Percentiles rank a stretch among this genome's conserved stretches.
Evolutionary conservation across 2,329 filamentous ascomycete genomes (phyloP).

Genomic region (Didymella segeticola): DNA sequence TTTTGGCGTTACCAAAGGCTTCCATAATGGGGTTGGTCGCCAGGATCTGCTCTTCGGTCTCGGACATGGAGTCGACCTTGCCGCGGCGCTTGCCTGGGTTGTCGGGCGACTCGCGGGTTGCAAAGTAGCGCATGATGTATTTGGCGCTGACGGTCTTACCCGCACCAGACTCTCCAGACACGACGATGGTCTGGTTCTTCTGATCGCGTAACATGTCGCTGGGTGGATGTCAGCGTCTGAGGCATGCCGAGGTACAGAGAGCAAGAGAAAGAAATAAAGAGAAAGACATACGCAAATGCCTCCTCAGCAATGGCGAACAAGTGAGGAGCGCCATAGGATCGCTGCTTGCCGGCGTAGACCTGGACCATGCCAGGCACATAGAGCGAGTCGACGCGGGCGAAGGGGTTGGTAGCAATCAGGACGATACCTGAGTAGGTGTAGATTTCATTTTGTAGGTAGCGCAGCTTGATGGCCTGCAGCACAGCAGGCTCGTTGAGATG

Average conservation of each 20-base stretch:
- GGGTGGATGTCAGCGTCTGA: conserved; percentile 24
- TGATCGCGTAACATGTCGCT: conserved; percentile 96
- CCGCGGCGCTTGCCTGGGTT: conserved; percentile 83
- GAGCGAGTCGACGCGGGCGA: conserved; percentile 94
- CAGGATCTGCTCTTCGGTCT: conserved; percentile 97
- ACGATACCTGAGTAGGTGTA: conserved; percentile 99
- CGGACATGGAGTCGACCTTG: conserved; percentile 81
- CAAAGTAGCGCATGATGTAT: conserved; percentile 99
- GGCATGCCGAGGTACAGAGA: too few species aligned
- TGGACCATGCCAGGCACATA: conserved; percentile 99
- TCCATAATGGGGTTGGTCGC: conserved; percentile 99
- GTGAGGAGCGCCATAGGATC: conserved; percentile 96
- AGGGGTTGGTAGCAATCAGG: conserved; percentile 97
- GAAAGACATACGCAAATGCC: conserved; percentile 81
- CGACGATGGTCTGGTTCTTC: conserved; percentile 97
- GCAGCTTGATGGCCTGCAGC: conserved; percentile 93
- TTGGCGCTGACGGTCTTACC: conserved; percentile 99
- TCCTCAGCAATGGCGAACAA: conserved; percentile 98
- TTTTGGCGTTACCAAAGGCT: conserved; percentile 99
- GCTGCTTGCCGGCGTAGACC: conserved; percentile 95
- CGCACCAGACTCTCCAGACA: conserved; percentile 98
- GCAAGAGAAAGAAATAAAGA: too few species aligned
- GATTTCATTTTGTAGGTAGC: conserved; percentile 98
- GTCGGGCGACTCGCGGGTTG: conserved; percentile 92
- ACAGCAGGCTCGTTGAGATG: conserved; percentile 99